Percentiles rank a stretch among this genome's conserved stretches.
Evolutionary conservation across 495 filamentous ascomycete species (phyloP).

Genomic region (Durotheca rogersii): DNA sequence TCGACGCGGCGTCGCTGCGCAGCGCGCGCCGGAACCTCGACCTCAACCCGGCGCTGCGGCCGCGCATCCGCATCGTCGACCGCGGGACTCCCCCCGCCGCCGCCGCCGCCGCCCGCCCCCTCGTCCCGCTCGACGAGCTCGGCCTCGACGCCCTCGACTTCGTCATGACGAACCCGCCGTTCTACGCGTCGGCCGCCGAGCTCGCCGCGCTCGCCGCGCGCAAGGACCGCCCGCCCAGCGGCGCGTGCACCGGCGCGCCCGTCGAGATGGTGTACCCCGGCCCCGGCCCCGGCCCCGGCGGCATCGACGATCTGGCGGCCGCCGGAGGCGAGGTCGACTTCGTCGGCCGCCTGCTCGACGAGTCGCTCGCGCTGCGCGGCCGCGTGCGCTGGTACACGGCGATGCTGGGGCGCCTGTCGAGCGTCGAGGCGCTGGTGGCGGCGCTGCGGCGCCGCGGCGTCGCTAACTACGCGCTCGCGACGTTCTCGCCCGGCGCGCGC

Average conservation of each 20-base stretch:
- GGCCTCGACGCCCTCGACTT: constrained; percentile 70
- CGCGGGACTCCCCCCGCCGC: too few species aligned
- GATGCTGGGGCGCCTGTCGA: constrained; percentile 85
- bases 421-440: constrained; percentile 63
- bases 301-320: constrained; percentile 82
- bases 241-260: constrained; percentile 77
- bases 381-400: constrained; percentile 83
- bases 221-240: constrained; percentile 69
- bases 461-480: constrained; percentile 78
- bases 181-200: constrained; percentile 74
- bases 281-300: constrained; percentile 79
- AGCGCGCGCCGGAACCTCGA: constrained; percentile 64
- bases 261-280: constrained; percentile 86
- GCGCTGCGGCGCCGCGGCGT: constrained; percentile 59
- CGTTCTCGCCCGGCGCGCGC: constrained; percentile 75
- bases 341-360: constrained; percentile 69
- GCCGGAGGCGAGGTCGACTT: constrained; percentile 82
- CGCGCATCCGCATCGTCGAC: constrained; percentile 63
- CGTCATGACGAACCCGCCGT: constrained; percentile 92
- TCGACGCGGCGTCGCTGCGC: constrained; percentile 70
- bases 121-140: constrained; percentile 64
- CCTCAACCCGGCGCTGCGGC: constrained; percentile 61
- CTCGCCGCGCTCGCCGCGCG: constrained; percentile 61
- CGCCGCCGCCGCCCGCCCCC: constrained; percentile 44
- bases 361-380: constrained; percentile 62